Percentiles rank a stretch among this genome's conserved stretches.
phyloP scores from a whole-genome alignment of 2,329 filamentous ascomycete species.

The Aciculosporium take region DNA sequence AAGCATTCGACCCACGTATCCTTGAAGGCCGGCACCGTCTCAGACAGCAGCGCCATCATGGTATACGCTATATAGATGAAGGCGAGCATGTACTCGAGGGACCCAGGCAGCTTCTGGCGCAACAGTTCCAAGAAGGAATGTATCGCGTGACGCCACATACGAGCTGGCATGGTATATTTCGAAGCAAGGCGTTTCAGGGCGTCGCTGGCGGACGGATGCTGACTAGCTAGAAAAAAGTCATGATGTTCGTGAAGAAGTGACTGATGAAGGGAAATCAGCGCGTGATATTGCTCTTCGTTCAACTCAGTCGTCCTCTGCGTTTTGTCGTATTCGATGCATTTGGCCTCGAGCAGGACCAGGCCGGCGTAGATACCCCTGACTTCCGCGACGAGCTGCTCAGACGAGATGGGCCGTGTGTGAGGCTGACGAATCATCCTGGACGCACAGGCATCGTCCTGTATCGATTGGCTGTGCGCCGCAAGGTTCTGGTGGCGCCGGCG shows the following conservation, averaged over 20 bases:
- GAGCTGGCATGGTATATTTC: constrained; percentile 80
- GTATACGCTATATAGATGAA: constrained; percentile 85
- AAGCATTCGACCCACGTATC: constrained; percentile 92
- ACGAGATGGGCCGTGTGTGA: constrained; percentile 54
- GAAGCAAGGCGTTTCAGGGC: constrained; percentile 54
- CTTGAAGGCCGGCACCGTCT: constrained; percentile 69
- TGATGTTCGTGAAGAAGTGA: constrained; percentile 72
- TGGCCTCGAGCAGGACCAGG: constrained; percentile 72
- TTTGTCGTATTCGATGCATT: constrained; percentile 73
- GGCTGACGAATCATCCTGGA: constrained; percentile 26
- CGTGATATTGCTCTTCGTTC: constrained; percentile 65
- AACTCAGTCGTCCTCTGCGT: constrained; percentile 33
- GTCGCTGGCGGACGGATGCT: constrained; percentile 65
- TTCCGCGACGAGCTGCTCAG: constrained; percentile 66
- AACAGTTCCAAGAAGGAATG: constrained; percentile 71
- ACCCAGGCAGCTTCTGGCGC: constrained; percentile 57
- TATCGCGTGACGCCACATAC: constrained; percentile 92
- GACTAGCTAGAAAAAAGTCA: constrained; percentile 74
- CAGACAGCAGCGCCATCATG: constrained; percentile 76
- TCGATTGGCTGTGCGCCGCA: neutral
- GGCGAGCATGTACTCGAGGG: constrained; percentile 75
- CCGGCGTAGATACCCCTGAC: constrained; percentile 76
- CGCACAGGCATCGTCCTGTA: constrained; percentile 3
- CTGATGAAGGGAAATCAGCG: constrained; percentile 66
- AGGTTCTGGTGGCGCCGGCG: constrained; percentile 1